Base-by-base conservation (phyloP, 805 yeast species). In the Candida odintsovae region DNA sequence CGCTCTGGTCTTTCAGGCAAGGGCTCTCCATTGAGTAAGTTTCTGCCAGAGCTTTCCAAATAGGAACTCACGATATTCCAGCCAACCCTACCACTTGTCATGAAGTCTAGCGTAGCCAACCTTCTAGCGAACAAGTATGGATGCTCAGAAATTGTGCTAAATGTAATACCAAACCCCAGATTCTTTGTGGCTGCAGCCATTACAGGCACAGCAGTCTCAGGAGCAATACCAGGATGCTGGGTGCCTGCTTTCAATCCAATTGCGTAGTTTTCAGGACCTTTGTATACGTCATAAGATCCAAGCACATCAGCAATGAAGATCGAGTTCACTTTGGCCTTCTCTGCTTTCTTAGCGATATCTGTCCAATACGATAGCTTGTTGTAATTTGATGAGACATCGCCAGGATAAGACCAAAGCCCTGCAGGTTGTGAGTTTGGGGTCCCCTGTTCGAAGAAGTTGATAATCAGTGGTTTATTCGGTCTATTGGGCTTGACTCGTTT, bases 11-110 rank as follows among this genome's bases (percentile, higher is more conserved):
- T 72, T 6, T 63, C 64, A 19, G 70, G 66, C 15, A 68, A 62
- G 10, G 53, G 47, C 19, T 58, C 64, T 9, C 64, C 66, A 36
- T 66, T 64, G 26, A 67, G 52, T 22, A 67, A 52, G 46, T 68
- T 67, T 45, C 66, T 53, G 3, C 72, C 64, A 5, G 73, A 71
- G 51, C 68, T 61, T 36, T 66, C 68, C 40, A 70, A 54, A 44
- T 70, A 68, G 3, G 71, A 64, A 16, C 70, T 59, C 21, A 70
- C 75, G 12, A 70, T 63, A 49, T 71, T 70, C 75, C 75, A 70
- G 31, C 74, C 75, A 45, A 70, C 54, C 50, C 75, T 59, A 15
- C 75, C 75, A 28, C 61, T 59, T 9, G 72, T 64, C 46, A 71
- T 58, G 46, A 69, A 73, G 46, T 70, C 75, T 42, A 70, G 57